Evolutionary conservation across 768 basidiomycete genomes (phyloP), one percentile per base, ranked within the genome.

Genomic region (Roridomyces roridus): DNA sequence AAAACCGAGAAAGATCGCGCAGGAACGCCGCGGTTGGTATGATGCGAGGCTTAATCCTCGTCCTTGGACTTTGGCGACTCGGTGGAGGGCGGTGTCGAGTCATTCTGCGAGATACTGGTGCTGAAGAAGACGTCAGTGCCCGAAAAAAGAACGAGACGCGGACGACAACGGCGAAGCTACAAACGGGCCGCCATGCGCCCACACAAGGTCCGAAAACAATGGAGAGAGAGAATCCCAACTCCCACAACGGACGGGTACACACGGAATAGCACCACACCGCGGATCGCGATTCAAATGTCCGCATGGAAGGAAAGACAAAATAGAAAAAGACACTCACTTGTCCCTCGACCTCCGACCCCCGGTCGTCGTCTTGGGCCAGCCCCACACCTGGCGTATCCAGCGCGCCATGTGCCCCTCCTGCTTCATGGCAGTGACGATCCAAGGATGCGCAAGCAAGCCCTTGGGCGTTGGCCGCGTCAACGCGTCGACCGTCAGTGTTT

Each of bases 381-480:
- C 85, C 90, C 91, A 94, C 37, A 94, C 88, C 67, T 90, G 81
- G 60, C 87, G 81, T 55, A 94, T 88, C 93, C 93, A 96, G 67
- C 84, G 85, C 7, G 86, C 89, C 92, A 96, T 96, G 57, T 91
- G 86, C 35, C 92, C 87, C 63, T 94, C 91, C 69, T 88, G 84
- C 70, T 85, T 86, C 84, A 93, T 92, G 48, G 84, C 80, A 53
- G 79, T 77, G 48, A 81, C 72, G 57, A 97, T 87, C 92, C 94
- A 97, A 9, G 88, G 87, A 70, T 97, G 95, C 39, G 75, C 72
- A 47, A 95, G 77, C 83, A 96, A 86, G 64, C 93, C 88, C 65
- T 82, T 87, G 2, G 95, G 95, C 42, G 86, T 87, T 18, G 94
- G 93, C 41, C 95, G 86, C 46, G 79, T 76, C 18, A 75, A 70